Conservation (phyloP, 2,329 filamentous ascomycete species). For the Dactylellina parvicollis region DNA sequence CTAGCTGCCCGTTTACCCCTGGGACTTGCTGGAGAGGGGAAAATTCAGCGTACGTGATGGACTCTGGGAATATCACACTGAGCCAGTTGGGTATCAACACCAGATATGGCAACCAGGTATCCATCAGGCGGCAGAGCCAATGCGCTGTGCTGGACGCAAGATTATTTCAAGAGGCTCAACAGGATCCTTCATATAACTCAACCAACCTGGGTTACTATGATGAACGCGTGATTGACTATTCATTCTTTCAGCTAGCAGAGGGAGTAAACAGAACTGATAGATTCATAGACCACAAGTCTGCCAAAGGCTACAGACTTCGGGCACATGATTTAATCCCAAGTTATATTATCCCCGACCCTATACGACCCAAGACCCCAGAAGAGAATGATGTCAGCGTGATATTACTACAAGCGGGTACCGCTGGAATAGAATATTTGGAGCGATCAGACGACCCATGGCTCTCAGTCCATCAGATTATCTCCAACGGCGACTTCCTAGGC, state of each 20-base stretch:
- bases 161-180: not conserved
- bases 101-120: slow-evolving; percentile 26
- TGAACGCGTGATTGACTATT: not conserved
- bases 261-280: no score
- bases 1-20: not conserved
- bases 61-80: slow-evolving; percentile 29
- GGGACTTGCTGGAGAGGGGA: not conserved
- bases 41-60: slow-evolving; percentile 6
- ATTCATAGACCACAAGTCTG: no score
- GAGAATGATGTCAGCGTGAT: slow-evolving; percentile 4
- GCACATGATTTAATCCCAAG: no score
- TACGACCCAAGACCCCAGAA: not conserved
- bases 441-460: slow-evolving; percentile 5
- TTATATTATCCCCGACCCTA: no score
- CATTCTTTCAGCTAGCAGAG: no score
- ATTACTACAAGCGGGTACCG: not conserved
- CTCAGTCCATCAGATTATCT: not conserved
- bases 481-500: no score
- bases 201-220: not conserved
- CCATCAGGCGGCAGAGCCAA: slow-evolving; percentile 6
- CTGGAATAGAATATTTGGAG: not conserved
- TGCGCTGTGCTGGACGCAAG: slow-evolving; percentile 14
- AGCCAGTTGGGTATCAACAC: slow-evolving; percentile 31
- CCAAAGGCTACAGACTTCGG: no score
- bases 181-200: not conserved